Conservation (phyloP, 331 rosid species). For the Cucumis variabilis region DNA sequence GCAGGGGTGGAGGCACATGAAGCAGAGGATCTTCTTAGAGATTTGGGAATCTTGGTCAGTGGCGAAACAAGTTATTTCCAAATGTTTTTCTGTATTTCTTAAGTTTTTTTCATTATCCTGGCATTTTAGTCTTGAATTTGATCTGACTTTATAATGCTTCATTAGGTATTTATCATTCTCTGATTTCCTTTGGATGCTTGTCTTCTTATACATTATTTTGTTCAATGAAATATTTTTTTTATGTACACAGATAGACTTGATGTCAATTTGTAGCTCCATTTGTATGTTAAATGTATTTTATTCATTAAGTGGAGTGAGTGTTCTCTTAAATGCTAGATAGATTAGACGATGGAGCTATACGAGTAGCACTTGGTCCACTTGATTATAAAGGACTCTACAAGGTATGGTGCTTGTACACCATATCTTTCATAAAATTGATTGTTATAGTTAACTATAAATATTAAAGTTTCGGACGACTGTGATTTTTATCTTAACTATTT, state of each 20-base stretch:
- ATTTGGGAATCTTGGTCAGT: conserved; percentile 86
- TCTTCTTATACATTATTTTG: conserved; percentile 12
- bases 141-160: neutral
- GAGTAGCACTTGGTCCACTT: too few species aligned
- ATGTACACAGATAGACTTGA: neutral
- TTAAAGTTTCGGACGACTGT: too few species aligned
- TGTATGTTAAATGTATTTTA: conserved; percentile 16
- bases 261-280: conserved; percentile 7
- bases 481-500: too few species aligned
- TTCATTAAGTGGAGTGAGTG: conserved; percentile 38
- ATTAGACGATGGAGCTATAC: conserved; percentile 82
- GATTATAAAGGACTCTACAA: too few species aligned
- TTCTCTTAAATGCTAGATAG: conserved; percentile 91
- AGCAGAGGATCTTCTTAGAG: conserved; percentile 75
- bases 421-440: too few species aligned
- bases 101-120: neutral
- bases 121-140: neutral
- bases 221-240: conserved; percentile 7
- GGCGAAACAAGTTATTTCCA: conserved; percentile 15
- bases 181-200: neutral
- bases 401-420: too few species aligned
- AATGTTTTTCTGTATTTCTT: conserved; percentile 4
- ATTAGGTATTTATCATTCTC: neutral
- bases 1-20: conserved; percentile 78
- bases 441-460: too few species aligned